These are phyloP conservation scores for Cladosporium austrohemisphaericum DNA, from an alignment of 2,329 filamentous ascomycete species.

Conservation along the genomic window DNA sequence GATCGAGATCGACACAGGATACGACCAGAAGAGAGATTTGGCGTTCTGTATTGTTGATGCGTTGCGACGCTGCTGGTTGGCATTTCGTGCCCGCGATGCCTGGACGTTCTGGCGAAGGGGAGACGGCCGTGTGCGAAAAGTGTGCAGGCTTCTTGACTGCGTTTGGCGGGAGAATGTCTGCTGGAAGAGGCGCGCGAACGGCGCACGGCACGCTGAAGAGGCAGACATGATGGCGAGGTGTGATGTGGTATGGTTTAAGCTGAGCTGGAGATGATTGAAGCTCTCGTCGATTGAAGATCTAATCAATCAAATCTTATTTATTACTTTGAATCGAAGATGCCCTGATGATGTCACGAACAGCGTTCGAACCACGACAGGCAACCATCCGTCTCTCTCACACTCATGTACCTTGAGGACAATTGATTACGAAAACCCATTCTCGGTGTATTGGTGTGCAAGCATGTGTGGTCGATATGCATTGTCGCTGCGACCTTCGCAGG, in stretches of 20 bases:
- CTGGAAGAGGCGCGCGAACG: constrained; percentile 3
- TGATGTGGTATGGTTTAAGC: background rate
- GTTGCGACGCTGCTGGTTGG: constrained; percentile 20
- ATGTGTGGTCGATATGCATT: constrained; percentile 70
- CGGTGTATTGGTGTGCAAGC: too few relatives aligned
- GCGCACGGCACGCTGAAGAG: constrained; percentile 1
- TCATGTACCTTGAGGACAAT: too few relatives aligned
- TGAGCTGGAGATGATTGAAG: background rate
- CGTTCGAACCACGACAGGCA: too few relatives aligned
- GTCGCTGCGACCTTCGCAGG: constrained; percentile 61
- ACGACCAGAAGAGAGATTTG: constrained; percentile 15
- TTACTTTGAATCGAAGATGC: too few relatives aligned
- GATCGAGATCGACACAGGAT: constrained; percentile 18
- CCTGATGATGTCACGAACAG: too few relatives aligned
- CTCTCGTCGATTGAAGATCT: background rate
- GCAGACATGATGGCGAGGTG: constrained; percentile 4
- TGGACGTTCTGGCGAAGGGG: background rate
- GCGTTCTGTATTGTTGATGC: constrained; percentile 16
- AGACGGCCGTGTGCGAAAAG: constrained; percentile 14
- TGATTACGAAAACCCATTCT: too few relatives aligned
- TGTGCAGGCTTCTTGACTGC: constrained; percentile 19
- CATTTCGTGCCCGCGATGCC: constrained; percentile 1
- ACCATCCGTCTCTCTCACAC: too few relatives aligned
- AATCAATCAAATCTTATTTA: background rate
- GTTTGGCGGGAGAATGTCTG: constrained; percentile 19